phyloP scores from a whole-genome alignment of 805 yeast species.

The Ogataea paraovalis region DNA sequence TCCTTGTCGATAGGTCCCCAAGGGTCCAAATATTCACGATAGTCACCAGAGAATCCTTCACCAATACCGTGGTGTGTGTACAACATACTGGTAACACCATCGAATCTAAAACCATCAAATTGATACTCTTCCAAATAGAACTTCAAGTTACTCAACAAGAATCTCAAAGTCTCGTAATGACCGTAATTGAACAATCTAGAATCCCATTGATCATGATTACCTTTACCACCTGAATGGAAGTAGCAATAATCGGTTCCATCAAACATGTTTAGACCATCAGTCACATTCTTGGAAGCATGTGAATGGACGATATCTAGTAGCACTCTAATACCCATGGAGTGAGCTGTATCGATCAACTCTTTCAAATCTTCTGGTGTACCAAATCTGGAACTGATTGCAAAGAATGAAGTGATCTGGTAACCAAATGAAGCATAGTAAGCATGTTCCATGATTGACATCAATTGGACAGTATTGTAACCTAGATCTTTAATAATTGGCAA shows the following conservation, averaged over 20 bases:
- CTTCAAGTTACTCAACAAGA: conserved; percentile 77
- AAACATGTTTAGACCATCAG: conserved; percentile 87
- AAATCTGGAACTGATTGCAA: conserved; percentile 82
- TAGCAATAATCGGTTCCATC: conserved; percentile 95
- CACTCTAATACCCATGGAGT: conserved; percentile 79
- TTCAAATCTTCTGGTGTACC: conserved; percentile 96
- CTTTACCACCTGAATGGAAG: conserved; percentile 84
- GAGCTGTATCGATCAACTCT: conserved; percentile 88
- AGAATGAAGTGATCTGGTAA: conserved; percentile 92
- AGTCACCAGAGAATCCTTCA: conserved; percentile 84
- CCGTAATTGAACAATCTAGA: conserved; percentile 93
- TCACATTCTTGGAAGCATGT: conserved; percentile 91
- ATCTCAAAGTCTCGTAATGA: conserved; percentile 84
- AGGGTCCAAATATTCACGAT: conserved; percentile 81
- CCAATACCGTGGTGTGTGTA: conserved; percentile 92
- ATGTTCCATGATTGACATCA: conserved; percentile 99
- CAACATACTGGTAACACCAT: conserved; percentile 93
- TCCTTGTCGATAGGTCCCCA: conserved; percentile 78
- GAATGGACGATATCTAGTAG: conserved; percentile 92
- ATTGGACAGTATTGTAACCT: conserved; percentile 90
- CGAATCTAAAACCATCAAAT: conserved; percentile 95
- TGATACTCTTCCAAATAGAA: conserved; percentile 77
- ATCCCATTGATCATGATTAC: conserved; percentile 91
- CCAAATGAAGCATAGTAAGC: conserved; percentile 98
- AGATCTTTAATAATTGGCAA: conserved; percentile 80